Conservation (phyloP, 2,329 filamentous ascomycete genomes). For the Aspergillus uvarum region DNA sequence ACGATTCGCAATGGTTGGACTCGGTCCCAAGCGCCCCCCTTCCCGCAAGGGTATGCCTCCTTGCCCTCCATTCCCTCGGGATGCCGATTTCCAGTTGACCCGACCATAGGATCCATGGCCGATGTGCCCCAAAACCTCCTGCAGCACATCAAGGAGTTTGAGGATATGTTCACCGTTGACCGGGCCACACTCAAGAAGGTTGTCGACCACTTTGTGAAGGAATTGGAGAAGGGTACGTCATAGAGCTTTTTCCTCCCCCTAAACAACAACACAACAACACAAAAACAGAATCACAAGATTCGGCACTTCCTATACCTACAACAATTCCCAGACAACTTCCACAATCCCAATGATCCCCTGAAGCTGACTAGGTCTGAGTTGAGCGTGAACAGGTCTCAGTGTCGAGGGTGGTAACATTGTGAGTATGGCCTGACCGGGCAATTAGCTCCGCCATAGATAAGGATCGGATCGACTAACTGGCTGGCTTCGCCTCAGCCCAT, state of each 20-base stretch:
- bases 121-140: constrained; percentile 85
- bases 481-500: constrained; percentile 65
- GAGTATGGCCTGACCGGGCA: constrained; percentile 43
- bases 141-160: constrained; percentile 76
- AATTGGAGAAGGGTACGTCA: constrained; percentile 75
- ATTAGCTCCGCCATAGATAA: neutral
- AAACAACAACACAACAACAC: neutral
- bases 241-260: neutral
- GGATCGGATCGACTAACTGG: neutral
- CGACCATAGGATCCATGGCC: constrained; percentile 72
- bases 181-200: constrained; percentile 82
- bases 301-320: no score
- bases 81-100: constrained; percentile 1
- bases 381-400: constrained; percentile 62
- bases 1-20: constrained; percentile 58
- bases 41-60: constrained; percentile 69
- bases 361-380: neutral
- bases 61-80: neutral
- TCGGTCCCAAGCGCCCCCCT: constrained; percentile 63
- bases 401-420: constrained; percentile 92
- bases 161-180: constrained; percentile 79
- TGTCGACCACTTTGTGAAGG: constrained; percentile 81
- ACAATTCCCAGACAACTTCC: no score
- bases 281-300: no score
- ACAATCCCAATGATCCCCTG: no score